Base-by-base conservation (phyloP, 257 asterid species). In the Penstemon newberryi region DNA sequence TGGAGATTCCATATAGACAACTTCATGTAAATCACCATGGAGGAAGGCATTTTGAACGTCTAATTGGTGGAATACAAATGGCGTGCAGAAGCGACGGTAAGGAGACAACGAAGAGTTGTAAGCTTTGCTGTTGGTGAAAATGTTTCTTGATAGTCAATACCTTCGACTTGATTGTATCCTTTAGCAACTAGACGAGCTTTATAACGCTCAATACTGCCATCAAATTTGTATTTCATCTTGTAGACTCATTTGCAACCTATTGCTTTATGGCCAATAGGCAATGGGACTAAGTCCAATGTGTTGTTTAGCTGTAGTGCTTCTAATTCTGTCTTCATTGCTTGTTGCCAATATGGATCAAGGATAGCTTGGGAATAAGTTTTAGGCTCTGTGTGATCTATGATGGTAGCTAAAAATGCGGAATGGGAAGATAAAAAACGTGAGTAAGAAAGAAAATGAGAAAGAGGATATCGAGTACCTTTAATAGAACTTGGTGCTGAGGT, bases 1-100 rank as follows among this genome's bases (percentile, higher is more conserved):
- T 39, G 78, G 70, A 33, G 19, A 18, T 6, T 25, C 18, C 73
- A 72, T 72, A 9, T 66, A 73, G 18, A 15, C 46, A 36, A 18
- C 19, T 45, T 61, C 40, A 15, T 56, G 7, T 6, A 56, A 36
- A 25, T 56, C 42, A 2, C 41, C 41, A 6, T 36, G 33, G 67
- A 40, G 12, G 60, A 49, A n/a, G 42, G 54, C 84, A 69, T 72
- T 15, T 15, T 15, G 18, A 15, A 15, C 18, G 18, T 15, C 18
- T 15, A 15, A 15, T 15, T 15, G 18, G 18, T 15, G 18, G 18
- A 15, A 15, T 15, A 15, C 18, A 0, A 15, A 15, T 15, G 18
- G 18, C 39, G 38, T 4, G 59, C 15, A 8, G 12, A 52, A 41
- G 7, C 53, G 54, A 77, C 43, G 19, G 8, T 18, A 8, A 67